These are phyloP conservation scores for Guillardia theta DNA, from an alignment of 78 protist species.

Conservation along the genomic window DNA sequence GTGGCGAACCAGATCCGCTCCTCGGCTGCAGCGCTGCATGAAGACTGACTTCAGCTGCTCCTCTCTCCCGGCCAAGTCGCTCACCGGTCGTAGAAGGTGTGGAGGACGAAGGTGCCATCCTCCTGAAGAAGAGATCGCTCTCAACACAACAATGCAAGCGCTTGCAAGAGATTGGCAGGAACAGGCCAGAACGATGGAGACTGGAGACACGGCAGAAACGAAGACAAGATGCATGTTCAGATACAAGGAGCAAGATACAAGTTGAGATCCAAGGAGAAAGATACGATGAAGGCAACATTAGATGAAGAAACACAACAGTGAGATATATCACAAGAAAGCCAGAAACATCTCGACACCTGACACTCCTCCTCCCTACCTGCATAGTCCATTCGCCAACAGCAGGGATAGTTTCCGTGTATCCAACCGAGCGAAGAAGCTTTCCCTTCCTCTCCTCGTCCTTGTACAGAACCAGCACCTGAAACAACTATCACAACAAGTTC, in stretches of 20 bases:
- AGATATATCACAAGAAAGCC: no score
- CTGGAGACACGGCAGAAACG: no score
- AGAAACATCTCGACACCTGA: no score
- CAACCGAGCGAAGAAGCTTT: not conserved
- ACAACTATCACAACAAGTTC: not conserved
- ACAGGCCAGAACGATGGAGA: no score
- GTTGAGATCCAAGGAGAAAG: no score
- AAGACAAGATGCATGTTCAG: no score
- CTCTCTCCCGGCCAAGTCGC: not conserved
- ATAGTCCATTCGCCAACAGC: not conserved
- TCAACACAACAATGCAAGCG: no score
- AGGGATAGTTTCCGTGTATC: not conserved
- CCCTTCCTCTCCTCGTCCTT: not conserved
- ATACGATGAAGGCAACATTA: no score
- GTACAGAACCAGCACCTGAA: not conserved
- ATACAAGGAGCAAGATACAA: no score
- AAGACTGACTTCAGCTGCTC: not conserved
- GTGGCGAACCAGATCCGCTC: conserved; percentile 22
- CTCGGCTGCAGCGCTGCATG: conserved; percentile 2
- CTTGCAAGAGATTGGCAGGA: no score
- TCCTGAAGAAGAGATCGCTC: no score
- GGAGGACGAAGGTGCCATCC: not conserved
- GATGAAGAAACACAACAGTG: not conserved
- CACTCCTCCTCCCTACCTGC: not conserved
- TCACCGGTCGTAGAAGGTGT: not conserved